These are phyloP conservation scores for Sugiyamaella chiloensis DNA, from an alignment of 805 yeast species.

Conservation along the genomic window DNA sequence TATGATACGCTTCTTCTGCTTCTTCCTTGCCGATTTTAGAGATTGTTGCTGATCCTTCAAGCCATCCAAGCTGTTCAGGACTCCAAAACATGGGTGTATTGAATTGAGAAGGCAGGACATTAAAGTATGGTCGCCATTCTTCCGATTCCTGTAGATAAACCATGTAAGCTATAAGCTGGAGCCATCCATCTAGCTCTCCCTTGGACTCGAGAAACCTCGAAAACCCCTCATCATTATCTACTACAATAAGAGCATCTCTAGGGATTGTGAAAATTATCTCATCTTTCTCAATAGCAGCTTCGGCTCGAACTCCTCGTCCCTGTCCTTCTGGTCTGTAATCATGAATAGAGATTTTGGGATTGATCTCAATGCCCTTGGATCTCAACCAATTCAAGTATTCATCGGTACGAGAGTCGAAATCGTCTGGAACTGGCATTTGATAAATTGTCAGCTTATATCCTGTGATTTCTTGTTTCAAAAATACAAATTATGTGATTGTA, in stretches of 20 bases:
- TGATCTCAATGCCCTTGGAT: constrained; percentile 34
- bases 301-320: constrained; percentile 78
- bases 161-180: constrained; percentile 64
- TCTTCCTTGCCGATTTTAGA: constrained; percentile 66
- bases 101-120: constrained; percentile 62
- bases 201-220: constrained; percentile 21
- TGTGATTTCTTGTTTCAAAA: neutral
- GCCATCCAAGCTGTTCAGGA: constrained; percentile 50
- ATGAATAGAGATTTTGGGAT: constrained; percentile 54
- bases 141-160: constrained; percentile 57
- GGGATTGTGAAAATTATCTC: constrained; percentile 74
- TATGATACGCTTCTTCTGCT: constrained; percentile 59
- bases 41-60: constrained; percentile 69
- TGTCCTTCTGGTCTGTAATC: constrained; percentile 59
- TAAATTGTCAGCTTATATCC: no score
- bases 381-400: constrained; percentile 20
- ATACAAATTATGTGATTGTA: no score
- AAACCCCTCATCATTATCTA: constrained; percentile 48
- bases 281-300: constrained; percentile 53
- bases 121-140: constrained; percentile 68
- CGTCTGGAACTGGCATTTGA: constrained; percentile 11
- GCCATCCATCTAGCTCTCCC: constrained; percentile 58
- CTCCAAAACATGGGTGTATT: constrained; percentile 80
- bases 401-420: constrained; percentile 11
- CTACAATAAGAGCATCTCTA: constrained; percentile 51